Evolutionary conservation across 441 rosid genomes (phyloP).

Genomic region (Daphne laureola): DNA sequence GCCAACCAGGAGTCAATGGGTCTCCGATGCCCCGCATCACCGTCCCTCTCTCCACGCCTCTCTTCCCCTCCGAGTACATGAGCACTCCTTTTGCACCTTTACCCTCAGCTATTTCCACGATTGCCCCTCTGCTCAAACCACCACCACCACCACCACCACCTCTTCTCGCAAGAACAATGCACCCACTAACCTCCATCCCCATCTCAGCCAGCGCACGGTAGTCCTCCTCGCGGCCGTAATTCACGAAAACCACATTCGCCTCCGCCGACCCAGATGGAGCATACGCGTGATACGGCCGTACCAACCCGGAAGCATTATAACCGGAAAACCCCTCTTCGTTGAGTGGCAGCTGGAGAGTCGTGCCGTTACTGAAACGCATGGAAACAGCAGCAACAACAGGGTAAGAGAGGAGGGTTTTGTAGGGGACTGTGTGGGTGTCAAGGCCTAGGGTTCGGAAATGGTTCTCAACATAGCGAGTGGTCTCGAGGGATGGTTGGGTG

Average conservation of each 20-base stretch:
- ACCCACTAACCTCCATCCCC: constrained; percentile 61
- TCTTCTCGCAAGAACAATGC: constrained; percentile 57
- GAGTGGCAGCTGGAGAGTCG: constrained; percentile 28
- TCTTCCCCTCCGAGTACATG: constrained; percentile 51
- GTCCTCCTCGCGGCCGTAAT: constrained; percentile 73
- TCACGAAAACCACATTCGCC: constrained; percentile 57
- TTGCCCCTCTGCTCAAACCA: constrained; percentile 51
- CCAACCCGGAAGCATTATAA: constrained; percentile 20
- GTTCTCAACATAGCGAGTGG: constrained; percentile 41
- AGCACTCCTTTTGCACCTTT: constrained; percentile 77
- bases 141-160: constrained; percentile 44
- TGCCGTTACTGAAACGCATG: constrained; percentile 47
- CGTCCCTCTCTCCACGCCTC: constrained; percentile 84
- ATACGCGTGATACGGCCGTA: constrained; percentile 84
- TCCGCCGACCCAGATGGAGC: constrained; percentile 73
- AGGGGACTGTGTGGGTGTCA: constrained; percentile 43
- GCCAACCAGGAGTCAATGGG: constrained; percentile 93
- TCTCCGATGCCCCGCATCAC: constrained; percentile 94
- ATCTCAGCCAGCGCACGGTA: constrained; percentile 40
- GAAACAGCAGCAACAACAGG: constrained; percentile 48
- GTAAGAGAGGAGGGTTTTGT: constrained; percentile 63
- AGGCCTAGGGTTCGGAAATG: constrained; percentile 54
- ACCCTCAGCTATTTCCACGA: constrained; percentile 53
- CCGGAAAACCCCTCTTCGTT: constrained; percentile 26
- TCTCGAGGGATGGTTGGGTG: constrained; percentile 44